Base-by-base conservation (phyloP, 768 basidiomycete genomes). In the Suillus lakei region DNA sequence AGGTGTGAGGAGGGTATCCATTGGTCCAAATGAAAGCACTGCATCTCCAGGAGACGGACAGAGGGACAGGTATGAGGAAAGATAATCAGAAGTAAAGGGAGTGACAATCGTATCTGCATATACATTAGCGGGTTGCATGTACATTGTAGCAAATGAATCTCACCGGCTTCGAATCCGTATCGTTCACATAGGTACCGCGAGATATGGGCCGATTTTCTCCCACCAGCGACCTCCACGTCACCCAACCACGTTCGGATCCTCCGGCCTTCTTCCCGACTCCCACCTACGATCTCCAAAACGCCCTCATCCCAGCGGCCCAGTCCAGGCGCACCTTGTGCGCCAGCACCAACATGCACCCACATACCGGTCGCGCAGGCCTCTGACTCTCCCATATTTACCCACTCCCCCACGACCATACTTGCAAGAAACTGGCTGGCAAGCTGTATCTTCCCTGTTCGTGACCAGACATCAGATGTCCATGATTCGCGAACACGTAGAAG, bases 321-420 rank as follows among this genome's bases (percentile, higher is more conserved):
- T n/a, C 76, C 63, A 3, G 72, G 41, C 23, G 60, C 74, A 71
- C 60, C 73, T 69, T 68, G 74, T 34, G 73, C 26, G 6, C 66
- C 65, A 12, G 76, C 64, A 12, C 58, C 58, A 3, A 70, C 50
- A 65, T 90, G 88, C 5, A 87, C 82, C 91, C 92, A 95, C 80
- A 93, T 83, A 4, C 92, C 93, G 0, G 90, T 91, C 0, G 89
- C 86, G 69, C 87, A 89, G 0, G 92, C 92, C 71, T 94, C 91
- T 1, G 91, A 83, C 73, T 92, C 91, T 36, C 85, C 83, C 83
- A 93, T 88, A 30, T 83, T 81, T 50, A 88, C 85, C 86, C 89
- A 90, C 68, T 88, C 85, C 32, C 93, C 93, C 6, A 85, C 81
- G 28, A 94, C 74, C 63, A 93, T 78, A 72, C 90, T 92, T 2